A percentile compares a stretch with the other conserved stretches of the same genome.
phyloP scores from a whole-genome alignment of 1,284 basidiomycete genomes.

The Leucoagaricus sp. region DNA sequence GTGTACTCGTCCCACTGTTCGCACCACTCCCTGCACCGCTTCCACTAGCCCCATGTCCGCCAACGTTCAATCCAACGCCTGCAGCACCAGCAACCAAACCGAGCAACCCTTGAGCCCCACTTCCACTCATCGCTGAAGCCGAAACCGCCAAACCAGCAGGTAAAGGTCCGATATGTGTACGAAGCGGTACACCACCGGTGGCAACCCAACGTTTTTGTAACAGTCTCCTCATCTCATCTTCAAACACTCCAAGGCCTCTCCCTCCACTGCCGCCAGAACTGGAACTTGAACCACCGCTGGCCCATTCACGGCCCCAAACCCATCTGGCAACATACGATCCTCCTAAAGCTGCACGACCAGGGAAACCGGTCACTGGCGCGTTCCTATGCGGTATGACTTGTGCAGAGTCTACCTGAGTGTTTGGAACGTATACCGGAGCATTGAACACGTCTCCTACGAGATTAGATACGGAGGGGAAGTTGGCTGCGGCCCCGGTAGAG shows the following conservation, averaged over 20 bases:
- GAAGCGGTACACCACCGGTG: conserved; percentile 51
- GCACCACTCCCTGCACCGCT: conserved; percentile 39
- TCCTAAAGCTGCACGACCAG: conserved; percentile 67
- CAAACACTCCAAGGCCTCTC: conserved; percentile 60
- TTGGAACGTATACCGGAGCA: conserved; percentile 69
- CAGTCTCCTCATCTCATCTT: conserved; percentile 73
- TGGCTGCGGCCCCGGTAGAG: conserved; percentile 74
- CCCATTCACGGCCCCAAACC: conserved; percentile 75
- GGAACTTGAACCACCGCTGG: background rate
- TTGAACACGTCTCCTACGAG: conserved; percentile 80
- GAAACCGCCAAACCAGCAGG: conserved; percentile 17
- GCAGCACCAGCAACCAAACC: conserved; percentile 55
- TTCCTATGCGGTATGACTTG: conserved; percentile 73
- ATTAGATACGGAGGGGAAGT: conserved; percentile 80
- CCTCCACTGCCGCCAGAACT: conserved; percentile 20
- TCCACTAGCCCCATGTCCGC: conserved; percentile 9
- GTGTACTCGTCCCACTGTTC: conserved; percentile 60
- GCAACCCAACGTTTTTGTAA: conserved; percentile 72
- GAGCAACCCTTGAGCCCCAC: conserved; percentile 50
- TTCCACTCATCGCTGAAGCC: conserved; percentile 9
- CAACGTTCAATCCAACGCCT: conserved; percentile 55
- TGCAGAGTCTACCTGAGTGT: conserved; percentile 72
- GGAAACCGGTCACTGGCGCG: conserved; percentile 66
- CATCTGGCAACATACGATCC: conserved; percentile 77
- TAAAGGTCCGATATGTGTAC: conserved; percentile 56